These are phyloP conservation scores for Cryptococcus deneoformans DNA, from an alignment of 1,284 basidiomycete genomes.

Conservation along the genomic window DNA sequence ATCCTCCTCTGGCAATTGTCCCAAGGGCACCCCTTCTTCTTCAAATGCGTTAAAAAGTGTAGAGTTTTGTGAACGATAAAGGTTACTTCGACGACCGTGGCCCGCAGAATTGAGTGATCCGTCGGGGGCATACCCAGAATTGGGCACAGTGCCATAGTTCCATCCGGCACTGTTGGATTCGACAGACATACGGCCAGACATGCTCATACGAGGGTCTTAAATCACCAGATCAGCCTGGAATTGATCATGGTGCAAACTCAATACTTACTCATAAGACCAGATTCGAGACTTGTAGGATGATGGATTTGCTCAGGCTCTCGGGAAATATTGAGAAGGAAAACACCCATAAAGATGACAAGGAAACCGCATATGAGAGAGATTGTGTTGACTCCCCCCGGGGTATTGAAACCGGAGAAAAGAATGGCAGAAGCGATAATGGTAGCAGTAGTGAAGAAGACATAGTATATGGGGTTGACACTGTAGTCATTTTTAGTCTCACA, in stretches of 20 bases:
- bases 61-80: conserved; percentile 60
- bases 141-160: conserved; percentile 38
- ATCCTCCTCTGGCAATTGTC: conserved; percentile 47
- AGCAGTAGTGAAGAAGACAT: conserved; percentile 95
- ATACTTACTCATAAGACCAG: conserved; percentile 69
- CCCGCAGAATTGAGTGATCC: conserved; percentile 44
- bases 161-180: conserved; percentile 44
- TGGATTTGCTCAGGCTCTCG: conserved; percentile 60
- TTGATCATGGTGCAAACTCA: conserved; percentile 47
- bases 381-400: conserved; percentile 73
- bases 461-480: conserved; percentile 98
- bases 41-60: conserved; percentile 49
- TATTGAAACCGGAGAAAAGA: conserved; percentile 96
- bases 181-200: conserved; percentile 46
- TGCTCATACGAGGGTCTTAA: conserved; percentile 50
- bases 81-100: conserved; percentile 55
- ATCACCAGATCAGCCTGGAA: background rate
- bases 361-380: conserved; percentile 84
- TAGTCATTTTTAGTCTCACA: conserved; percentile 15
- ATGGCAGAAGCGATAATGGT: conserved; percentile 94
- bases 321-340: conserved; percentile 84
- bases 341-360: conserved; percentile 85
- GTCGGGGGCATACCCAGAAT: conserved; percentile 42
- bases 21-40: conserved; percentile 45
- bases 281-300: conserved; percentile 58